Evolutionary conservation across 257 asterid genomes (phyloP), one percentile per base, ranked within the genome.

Genomic region (Gardenia jasminoides): DNA sequence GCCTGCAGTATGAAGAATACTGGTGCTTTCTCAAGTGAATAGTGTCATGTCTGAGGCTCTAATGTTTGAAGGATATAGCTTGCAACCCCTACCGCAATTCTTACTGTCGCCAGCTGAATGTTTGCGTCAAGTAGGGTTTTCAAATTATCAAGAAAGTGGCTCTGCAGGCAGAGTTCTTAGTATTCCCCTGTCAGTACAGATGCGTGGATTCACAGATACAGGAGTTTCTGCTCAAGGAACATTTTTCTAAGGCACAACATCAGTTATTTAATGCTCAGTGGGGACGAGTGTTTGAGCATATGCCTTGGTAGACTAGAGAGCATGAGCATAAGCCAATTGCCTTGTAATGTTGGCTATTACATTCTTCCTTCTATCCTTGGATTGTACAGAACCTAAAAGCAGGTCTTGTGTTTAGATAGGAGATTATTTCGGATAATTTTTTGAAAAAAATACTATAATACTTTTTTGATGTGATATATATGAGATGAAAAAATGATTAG

Each of bases 1-100:
- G 78, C 46, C 52, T 66, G 47, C 80, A 66, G 56, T 70, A 26
- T 79, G 61, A 81, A 28, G 43, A 50, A 52, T 33, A 6, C 8
- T 17, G 39, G 22, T 72, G 4, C 39, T 6, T 79, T 62, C 78
- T 72, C 50, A 64, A 16, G 6, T 12, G 11, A 26, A 54, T 58
- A 33, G 26, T 56, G 65, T 68, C 30, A 13, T 24, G 19, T 59
- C 31, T 11, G 50, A 67, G 48, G 43, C 74, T 66, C 74, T 70
- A 56, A 2, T 41, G 58, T 43, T 44, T 17, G 41, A 11, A 68
- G 59, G 6, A 31, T 70, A 8, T 46, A 44, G 48, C 48, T 36
- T 36, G 41, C 41, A 36, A 36, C 41, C 4, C 4, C 8, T 3
- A 30, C 56, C 15, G 70, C 76, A 50, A 1, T 24, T 28, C 28